Percentiles rank a stretch among this genome's conserved stretches.
These are phyloP conservation scores for Colletotrichum shisoi DNA, from an alignment of 2,329 filamentous ascomycete genomes.

Conservation along the genomic window DNA sequence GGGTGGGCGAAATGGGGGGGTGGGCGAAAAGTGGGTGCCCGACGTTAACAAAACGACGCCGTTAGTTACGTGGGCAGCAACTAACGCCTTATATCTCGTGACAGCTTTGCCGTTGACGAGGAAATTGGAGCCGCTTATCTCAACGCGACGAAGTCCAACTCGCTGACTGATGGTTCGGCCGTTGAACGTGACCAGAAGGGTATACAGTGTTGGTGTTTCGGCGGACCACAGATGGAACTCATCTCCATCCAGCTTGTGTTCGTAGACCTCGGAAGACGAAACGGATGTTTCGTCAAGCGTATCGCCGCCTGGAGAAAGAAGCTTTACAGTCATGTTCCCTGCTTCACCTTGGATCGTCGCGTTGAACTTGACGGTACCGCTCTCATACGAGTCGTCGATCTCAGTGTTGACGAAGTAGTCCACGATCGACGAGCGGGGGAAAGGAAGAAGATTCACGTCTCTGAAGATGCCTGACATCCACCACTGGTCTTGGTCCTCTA, in stretches of 20 bases:
- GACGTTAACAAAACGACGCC: too few species aligned
- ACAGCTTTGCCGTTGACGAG: slow-evolving; percentile 73
- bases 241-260: slow-evolving; percentile 52
- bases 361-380: slow-evolving; percentile 60
- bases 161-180: slow-evolving; percentile 58
- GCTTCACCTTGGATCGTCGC: slow-evolving; percentile 51
- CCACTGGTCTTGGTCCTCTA: slow-evolving; percentile 77
- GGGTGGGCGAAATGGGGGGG: too few species aligned
- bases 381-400: slow-evolving; percentile 61
- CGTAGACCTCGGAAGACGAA: slow-evolving; percentile 41
- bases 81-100: too few species aligned
- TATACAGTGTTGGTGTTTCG: slow-evolving; percentile 70
- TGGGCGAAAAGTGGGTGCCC: too few species aligned
- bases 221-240: slow-evolving; percentile 72
- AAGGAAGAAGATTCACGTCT: slow-evolving; percentile 71
- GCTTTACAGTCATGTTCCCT: slow-evolving; percentile 14
- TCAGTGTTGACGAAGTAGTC: slow-evolving; percentile 65
- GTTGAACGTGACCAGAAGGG: slow-evolving; percentile 51
- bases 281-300: slow-evolving; percentile 38
- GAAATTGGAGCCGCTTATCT: slow-evolving; percentile 67
- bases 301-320: slow-evolving; percentile 13
- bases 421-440: slow-evolving; percentile 62
- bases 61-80: too few species aligned
- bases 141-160: slow-evolving; percentile 69
- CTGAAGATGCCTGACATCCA: slow-evolving; percentile 73